phyloP scores from a whole-genome alignment of 116 monocot genomes.

The Phalaenopsis hybrid region DNA sequence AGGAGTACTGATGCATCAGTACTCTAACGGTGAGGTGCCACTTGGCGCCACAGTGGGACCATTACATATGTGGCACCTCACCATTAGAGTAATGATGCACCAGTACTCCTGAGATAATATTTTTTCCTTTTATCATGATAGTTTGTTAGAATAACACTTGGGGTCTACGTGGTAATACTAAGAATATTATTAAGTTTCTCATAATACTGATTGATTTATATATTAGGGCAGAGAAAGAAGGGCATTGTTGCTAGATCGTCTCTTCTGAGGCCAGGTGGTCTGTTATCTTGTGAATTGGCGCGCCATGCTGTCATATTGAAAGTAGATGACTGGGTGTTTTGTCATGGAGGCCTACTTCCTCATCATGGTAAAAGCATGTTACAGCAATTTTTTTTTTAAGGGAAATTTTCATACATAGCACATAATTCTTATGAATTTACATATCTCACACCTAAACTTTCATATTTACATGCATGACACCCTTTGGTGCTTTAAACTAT shows the following conservation, averaged over 20 bases:
- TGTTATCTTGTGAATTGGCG: slow-evolving; percentile 69
- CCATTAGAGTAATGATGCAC: too few relatives aligned
- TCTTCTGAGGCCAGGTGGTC: slow-evolving; percentile 76
- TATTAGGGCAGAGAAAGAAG: slow-evolving; percentile 88
- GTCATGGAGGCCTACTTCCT: slow-evolving; percentile 97
- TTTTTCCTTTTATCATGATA: too few relatives aligned
- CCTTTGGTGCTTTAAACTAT: too few relatives aligned
- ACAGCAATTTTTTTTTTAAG: neutral
- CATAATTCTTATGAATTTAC: too few relatives aligned
- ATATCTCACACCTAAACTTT: too few relatives aligned
- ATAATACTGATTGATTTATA: slow-evolving; percentile 61
- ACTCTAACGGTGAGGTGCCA: too few relatives aligned
- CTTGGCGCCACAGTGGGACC: too few relatives aligned
- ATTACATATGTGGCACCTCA: too few relatives aligned
- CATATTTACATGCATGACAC: too few relatives aligned
- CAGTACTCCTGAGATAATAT: too few relatives aligned
- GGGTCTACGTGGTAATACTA: neutral
- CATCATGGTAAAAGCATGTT: slow-evolving; percentile 64
- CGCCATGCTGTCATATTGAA: slow-evolving; percentile 62
- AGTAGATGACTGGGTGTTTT: slow-evolving; percentile 87
- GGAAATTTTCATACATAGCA: neutral
- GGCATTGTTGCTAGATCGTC: slow-evolving; percentile 72
- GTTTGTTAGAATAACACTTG: neutral
- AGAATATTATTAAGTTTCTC: slow-evolving; percentile 9
- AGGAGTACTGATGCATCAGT: too few relatives aligned